Evolutionary conservation across 306 rosid genomes (phyloP).

Genomic region (Alnus glutinosa): DNA sequence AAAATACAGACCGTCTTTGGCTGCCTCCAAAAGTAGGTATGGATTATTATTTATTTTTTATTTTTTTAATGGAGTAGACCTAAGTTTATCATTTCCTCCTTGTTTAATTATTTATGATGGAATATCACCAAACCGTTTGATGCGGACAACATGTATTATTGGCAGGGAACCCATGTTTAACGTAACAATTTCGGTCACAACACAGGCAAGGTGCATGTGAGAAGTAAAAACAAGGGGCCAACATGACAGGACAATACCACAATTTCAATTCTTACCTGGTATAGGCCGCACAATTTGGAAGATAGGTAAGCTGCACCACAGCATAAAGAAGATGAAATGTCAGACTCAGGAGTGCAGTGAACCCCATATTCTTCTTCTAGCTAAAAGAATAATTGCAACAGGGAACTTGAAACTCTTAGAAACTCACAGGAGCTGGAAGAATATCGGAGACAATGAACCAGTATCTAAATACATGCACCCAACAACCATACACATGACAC

Average conservation of each 20-base stretch:
- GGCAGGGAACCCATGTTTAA: neutral
- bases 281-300: slow-evolving; percentile 76
- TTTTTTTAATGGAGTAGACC: neutral
- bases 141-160: neutral
- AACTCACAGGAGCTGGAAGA: neutral
- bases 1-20: neutral
- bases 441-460: neutral
- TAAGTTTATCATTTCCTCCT: neutral
- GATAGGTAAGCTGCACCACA: slow-evolving; percentile 74
- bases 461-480: neutral
- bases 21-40: neutral
- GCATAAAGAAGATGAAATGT: slow-evolving; percentile 11
- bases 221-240: neutral
- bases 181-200: neutral
- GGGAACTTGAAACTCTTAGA: neutral
- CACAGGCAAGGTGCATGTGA: neutral
- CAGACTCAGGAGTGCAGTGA: slow-evolving; percentile 19
- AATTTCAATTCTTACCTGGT: slow-evolving; percentile 52
- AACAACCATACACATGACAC: neutral
- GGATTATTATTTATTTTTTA: neutral
- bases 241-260: neutral
- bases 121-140: neutral
- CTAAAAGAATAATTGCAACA: neutral
- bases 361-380: neutral
- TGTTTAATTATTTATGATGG: neutral